Evolutionary conservation across 2,329 filamentous ascomycete genomes (phyloP).

Genomic region (Monilinia fructicola): DNA sequence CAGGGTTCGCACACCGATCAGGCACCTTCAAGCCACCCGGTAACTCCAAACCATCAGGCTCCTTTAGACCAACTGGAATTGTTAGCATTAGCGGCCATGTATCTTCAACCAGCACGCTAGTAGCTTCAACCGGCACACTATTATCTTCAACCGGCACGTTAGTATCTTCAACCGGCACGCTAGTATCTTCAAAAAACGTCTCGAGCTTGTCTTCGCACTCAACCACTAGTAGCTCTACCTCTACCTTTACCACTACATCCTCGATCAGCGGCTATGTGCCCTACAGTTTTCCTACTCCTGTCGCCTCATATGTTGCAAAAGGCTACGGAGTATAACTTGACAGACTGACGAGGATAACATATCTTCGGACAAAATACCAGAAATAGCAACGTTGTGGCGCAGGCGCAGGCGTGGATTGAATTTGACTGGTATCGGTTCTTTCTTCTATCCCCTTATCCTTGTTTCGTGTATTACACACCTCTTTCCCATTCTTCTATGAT

Average conservation of each 20-base stretch:
- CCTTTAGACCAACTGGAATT: slow-evolving; percentile 2
- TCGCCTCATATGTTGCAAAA: slow-evolving; percentile 15
- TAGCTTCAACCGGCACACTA: too few species aligned
- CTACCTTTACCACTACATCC: slow-evolving; percentile 8
- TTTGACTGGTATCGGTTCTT: neutral
- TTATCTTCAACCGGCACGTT: neutral
- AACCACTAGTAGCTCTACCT: slow-evolving; percentile 1
- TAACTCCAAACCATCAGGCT: neutral
- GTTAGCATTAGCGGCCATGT: neutral
- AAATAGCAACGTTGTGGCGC: neutral
- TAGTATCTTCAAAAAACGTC: neutral
- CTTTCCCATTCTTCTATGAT: neutral
- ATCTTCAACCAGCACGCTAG: neutral
- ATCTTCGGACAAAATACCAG: neutral
- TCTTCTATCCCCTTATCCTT: slow-evolving; percentile 12
- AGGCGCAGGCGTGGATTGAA: neutral
- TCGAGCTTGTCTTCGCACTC: slow-evolving; percentile 2
- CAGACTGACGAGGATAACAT: neutral
- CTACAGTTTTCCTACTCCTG: slow-evolving; percentile 16
- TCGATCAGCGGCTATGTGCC: slow-evolving; percentile 13
- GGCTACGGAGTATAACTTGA: slow-evolving; percentile 4
- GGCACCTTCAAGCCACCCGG: neutral
- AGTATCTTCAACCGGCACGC: too few species aligned
- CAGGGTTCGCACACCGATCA: neutral
- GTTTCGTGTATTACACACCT: slow-evolving; percentile 7